Evolutionary conservation across 2,329 filamentous ascomycete species (phyloP), one percentile per base, ranked within the genome.

Genomic region (Fusarium sp.): DNA sequence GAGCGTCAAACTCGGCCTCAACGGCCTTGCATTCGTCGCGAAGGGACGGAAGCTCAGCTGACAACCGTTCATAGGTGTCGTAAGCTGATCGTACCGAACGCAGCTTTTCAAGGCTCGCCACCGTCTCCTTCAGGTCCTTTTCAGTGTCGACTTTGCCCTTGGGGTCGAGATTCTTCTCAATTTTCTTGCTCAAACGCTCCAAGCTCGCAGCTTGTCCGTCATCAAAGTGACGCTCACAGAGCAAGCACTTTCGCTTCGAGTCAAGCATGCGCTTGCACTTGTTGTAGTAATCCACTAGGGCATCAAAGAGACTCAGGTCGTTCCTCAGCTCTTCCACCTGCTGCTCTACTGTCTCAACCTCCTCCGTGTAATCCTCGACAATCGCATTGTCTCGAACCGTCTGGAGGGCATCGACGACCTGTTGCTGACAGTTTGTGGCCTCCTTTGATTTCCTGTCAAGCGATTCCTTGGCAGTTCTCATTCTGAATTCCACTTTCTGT

Each of bases 201-300:
- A 88, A 75, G 62, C 81, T 91, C 77, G 88, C 90, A 35, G 83
- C 87, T 74, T 85, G 85, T 77, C 87, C 84, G 78, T 90, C 90
- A 81, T 85, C 84, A 80, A 98, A 95, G 5, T 86, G 82, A 62
- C 94, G 90, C 49, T 90, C 87, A 79, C 96, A 98, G 24, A 96
- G 89, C 36, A 90, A 88, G 80, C 96, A 98, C 51, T 88, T 89
- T 75, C 94, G 93, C 62, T 93, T 89, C 36, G 90, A 86, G 63
- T 92, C 87, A 12, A 93, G 88, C 24, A 87, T 87, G 38, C 90
- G 87, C 59, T 94, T 85, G 78, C 92, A 94, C 60, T 90, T 89
- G 51, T 84, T 85, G 80, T 93, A 95, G 80, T 94, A 97, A 16
- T 92, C 87, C 56, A 91, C 89, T 71, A 95, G 86, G 33, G 91